Conservation (phyloP, 2,329 filamentous ascomycete genomes). For the Fusarium stilboides region DNA sequence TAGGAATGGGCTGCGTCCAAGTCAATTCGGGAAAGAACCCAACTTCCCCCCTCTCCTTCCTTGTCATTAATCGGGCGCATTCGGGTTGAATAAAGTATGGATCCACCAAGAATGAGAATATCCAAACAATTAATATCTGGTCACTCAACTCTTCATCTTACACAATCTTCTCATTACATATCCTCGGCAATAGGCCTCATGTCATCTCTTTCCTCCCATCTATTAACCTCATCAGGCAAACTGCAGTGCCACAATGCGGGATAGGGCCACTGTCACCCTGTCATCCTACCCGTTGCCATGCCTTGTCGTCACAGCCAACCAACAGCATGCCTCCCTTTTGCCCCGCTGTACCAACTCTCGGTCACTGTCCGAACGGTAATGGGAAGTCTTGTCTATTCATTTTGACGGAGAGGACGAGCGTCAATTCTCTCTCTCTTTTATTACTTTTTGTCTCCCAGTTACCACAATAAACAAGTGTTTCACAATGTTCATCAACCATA, state of each 20-base stretch:
- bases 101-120: slow-evolving; percentile 22
- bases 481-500: neutral
- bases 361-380: slow-evolving; percentile 49
- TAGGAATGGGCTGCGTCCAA: slow-evolving; percentile 25
- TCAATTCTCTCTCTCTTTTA: slow-evolving; percentile 38
- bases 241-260: slow-evolving; percentile 23
- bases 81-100: slow-evolving; percentile 35
- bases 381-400: slow-evolving; percentile 41
- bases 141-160: slow-evolving; percentile 11
- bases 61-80: slow-evolving; percentile 35
- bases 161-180: slow-evolving; percentile 6
- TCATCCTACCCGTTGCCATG: slow-evolving; percentile 40
- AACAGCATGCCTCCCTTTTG: slow-evolving; percentile 41
- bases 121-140: slow-evolving; percentile 16
- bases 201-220: slow-evolving; percentile 4
- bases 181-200: slow-evolving; percentile 26
- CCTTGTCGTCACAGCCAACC: slow-evolving; percentile 33
- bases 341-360: slow-evolving; percentile 44
- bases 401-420: slow-evolving; percentile 31
- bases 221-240: slow-evolving; percentile 36
- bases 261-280: slow-evolving; percentile 40
- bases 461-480: neutral
- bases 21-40: slow-evolving; percentile 26
- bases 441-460: slow-evolving; percentile 25
- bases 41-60: slow-evolving; percentile 18